A percentile compares a stretch with the other conserved stretches of the same genome.
These are phyloP conservation scores for Backusella liffmaniae DNA, from an alignment of 192 early-diverging fungal species.

Conservation along the genomic window DNA sequence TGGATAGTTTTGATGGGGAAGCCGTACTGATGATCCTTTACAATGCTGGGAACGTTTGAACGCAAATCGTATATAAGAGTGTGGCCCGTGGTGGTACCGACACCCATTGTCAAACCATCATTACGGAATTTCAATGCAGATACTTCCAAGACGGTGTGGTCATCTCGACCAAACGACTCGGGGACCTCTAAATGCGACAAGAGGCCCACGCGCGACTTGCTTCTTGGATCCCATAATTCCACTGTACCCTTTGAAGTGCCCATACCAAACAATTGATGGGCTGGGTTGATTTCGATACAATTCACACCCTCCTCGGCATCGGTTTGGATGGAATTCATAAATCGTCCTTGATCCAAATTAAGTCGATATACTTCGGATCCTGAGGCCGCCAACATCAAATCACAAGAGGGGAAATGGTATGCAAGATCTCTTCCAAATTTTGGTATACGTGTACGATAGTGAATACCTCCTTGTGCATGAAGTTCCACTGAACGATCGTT, in stretches of 20 bases:
- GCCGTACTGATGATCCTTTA: constrained; percentile 99
- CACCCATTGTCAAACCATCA: constrained; percentile 84
- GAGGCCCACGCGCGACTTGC: constrained; percentile 71
- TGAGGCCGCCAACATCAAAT: constrained; percentile 80
- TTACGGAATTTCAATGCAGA: constrained; percentile 76
- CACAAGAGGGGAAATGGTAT: constrained; percentile 91
- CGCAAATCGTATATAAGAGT: constrained; percentile 93
- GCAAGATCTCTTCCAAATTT: constrained; percentile 90
- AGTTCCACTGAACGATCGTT: constrained; percentile 90
- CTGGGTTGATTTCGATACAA: constrained; percentile 78
- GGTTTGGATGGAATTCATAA: constrained; percentile 82
- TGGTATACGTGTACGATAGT: constrained; percentile 92
- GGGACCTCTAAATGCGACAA: constrained; percentile 52
- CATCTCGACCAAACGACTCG: constrained; percentile 22
- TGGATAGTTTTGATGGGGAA: constrained; percentile 84
- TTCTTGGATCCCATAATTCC: constrained; percentile 96
- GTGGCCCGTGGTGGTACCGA: constrained; percentile 91
- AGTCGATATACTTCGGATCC: constrained; percentile 84
- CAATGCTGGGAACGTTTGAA: constrained; percentile 71
- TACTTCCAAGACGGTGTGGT: constrained; percentile 55
- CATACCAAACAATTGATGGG: constrained; percentile 90
- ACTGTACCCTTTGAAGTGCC: constrained; percentile 85
- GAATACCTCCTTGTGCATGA: constrained; percentile 93
- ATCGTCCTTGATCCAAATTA: constrained; percentile 92
- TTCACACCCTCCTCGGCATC: constrained; percentile 63